Base-by-base conservation (phyloP, 805 yeast genomes). In the Monosporozyma siamensis region DNA sequence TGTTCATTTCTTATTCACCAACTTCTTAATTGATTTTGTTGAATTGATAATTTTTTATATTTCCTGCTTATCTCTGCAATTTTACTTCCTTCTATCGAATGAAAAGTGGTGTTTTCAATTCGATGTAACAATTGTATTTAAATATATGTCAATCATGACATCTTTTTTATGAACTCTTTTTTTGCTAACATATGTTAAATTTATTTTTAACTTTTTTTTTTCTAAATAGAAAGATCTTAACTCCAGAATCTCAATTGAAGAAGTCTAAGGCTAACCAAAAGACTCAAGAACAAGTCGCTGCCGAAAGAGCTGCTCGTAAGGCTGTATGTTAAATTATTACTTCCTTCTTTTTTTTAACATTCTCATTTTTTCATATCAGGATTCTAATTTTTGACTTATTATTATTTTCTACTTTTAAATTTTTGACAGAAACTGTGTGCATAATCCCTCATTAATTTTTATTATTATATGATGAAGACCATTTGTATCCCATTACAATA, bases 241-340 rank as follows among this genome's bases (percentile, higher is more conserved):
- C 69, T 54, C 95, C 95, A 78, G 95, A 84, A 79, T 71, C 92
- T 67, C 82, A 80, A 68, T 71, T 80, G 70, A 84, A 84, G 80
- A 80, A 82, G 77, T 68, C 81, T 62, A 77, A 82, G 76, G 78
- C 82, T 69, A 75, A 78, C 67, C 79, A 80, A 65, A 82, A 82
- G 78, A 71, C 78, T 62, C 75, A 80, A 57, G 84, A 79, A 66
- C 77, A 79, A 69, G 76, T 82, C 63, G 80, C 85, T 67, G 88
- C 86, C 64, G 89, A 78, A 66, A 81, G 78, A 73, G 74, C 70
- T 65, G 82, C 80, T 55, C 77, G 87, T 70, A 75, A 78, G 71
- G 79, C 78, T 64, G 95, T 84, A 82, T 70, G 95, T 83, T 54
- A 32, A 29, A 14, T 14, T 34, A 24, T n/a, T 9, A 18, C 12